A percentile compares a stretch with the other conserved stretches of the same genome.
These are phyloP conservation scores for Daldinia concentrica DNA, from an alignment of 495 filamentous ascomycete species.

Conservation along the genomic window DNA sequence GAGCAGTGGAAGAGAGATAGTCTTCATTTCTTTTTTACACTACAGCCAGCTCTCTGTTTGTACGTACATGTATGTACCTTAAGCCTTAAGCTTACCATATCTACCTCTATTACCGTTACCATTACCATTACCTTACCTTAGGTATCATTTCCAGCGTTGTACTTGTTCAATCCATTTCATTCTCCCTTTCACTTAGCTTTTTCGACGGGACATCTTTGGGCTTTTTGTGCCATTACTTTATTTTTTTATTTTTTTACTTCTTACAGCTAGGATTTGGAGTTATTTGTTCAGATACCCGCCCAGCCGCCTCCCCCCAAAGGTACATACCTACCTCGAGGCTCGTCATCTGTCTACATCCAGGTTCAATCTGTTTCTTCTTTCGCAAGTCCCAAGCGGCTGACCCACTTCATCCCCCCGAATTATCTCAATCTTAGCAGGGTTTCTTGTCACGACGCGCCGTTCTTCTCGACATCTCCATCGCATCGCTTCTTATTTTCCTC, in stretches of 20 bases:
- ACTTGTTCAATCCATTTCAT: constrained; percentile 14
- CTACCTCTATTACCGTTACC: neutral
- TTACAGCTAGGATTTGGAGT: constrained; percentile 32
- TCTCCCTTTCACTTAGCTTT: constrained; percentile 13
- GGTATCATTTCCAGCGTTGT: constrained; percentile 14
- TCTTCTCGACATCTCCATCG: constrained; percentile 27
- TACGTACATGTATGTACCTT: neutral
- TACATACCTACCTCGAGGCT: constrained; percentile 29
- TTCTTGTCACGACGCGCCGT: constrained; percentile 31
- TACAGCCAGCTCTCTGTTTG: constrained; percentile 4
- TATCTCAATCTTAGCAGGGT: constrained; percentile 39
- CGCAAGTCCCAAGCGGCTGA: constrained; percentile 23
- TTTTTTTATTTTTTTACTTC: constrained; percentile 12
- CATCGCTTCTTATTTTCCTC: constrained; percentile 11
- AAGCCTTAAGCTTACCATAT: neutral
- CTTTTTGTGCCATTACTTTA: constrained; percentile 28
- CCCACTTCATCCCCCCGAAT: constrained; percentile 42
- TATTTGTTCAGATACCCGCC: constrained; percentile 36
- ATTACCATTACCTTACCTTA: constrained; percentile 11
- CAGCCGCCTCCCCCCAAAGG: constrained; percentile 5
- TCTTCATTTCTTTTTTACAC: constrained; percentile 15
- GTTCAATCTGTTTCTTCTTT: constrained; percentile 17
- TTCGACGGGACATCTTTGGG: constrained; percentile 15
- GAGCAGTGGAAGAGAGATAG: constrained; percentile 28
- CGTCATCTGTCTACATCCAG: constrained; percentile 26